Evolutionary conservation across 169 alveolate species (phyloP).

Genomic region (Plasmodium relictum): DNA sequence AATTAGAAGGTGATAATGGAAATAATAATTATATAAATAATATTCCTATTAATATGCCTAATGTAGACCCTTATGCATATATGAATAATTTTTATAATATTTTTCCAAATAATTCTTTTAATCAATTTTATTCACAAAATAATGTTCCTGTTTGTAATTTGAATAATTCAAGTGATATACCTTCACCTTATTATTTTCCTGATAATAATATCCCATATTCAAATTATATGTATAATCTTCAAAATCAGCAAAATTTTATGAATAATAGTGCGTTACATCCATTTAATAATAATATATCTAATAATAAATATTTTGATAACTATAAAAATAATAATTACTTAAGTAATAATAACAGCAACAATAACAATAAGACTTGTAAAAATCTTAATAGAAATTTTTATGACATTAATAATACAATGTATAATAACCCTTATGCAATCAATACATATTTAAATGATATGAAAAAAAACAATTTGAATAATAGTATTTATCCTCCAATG

Average conservation of each 20-base stretch:
- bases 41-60: background rate
- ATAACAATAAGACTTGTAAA: background rate
- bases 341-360: too few species aligned
- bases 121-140: background rate
- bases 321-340: background rate
- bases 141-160: slow-evolving; percentile 1
- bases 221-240: slow-evolving; percentile 14
- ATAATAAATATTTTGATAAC: background rate
- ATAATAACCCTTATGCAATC: background rate
- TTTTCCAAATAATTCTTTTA: slow-evolving; percentile 1
- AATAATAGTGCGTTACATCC: background rate
- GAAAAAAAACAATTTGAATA: too few species aligned
- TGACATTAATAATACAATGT: background rate
- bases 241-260: background rate
- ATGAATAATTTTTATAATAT: slow-evolving; percentile 19
- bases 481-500: too few species aligned
- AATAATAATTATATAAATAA: background rate
- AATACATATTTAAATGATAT: too few species aligned
- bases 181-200: slow-evolving; percentile 6
- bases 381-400: background rate
- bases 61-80: background rate
- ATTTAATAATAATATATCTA: background rate
- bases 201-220: background rate
- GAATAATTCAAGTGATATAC: background rate
- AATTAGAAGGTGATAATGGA: background rate